phyloP scores from a whole-genome alignment of 2,329 filamentous ascomycete genomes.

The Pseudofabraea citricarpa region DNA sequence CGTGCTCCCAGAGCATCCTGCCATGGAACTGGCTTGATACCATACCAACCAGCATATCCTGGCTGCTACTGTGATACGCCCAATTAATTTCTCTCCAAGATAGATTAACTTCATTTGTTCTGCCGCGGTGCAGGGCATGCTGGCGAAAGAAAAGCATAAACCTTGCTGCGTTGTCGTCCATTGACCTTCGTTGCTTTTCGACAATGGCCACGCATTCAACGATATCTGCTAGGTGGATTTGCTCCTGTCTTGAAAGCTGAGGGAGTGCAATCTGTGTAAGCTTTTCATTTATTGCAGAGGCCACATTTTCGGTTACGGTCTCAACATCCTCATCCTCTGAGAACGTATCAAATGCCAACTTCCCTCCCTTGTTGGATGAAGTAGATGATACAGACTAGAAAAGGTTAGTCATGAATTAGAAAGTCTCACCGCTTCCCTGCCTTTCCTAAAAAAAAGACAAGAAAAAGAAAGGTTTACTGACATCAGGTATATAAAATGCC shows the following conservation, averaged over 20 bases:
- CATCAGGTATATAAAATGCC: conserved; percentile 46
- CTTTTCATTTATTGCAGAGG: conserved; percentile 67
- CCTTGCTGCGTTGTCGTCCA: conserved; percentile 84
- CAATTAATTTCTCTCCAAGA: conserved; percentile 77
- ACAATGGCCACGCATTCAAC: conserved; percentile 80
- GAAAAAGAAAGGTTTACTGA: conserved; percentile 12
- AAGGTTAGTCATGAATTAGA: conserved; percentile 6
- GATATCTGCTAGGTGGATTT: conserved; percentile 80
- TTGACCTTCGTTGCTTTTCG: conserved; percentile 79
- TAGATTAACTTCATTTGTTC: conserved; percentile 60
- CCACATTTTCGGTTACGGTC: conserved; percentile 66
- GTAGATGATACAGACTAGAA: conserved; percentile 14
- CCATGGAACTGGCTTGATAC: conserved; percentile 76
- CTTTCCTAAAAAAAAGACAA: no score
- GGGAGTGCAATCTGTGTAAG: conserved; percentile 71
- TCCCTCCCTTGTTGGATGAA: conserved; percentile 12
- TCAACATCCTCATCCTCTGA: conserved; percentile 51
- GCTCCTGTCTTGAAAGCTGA: conserved; percentile 77
- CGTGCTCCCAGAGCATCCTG: conserved; percentile 78
- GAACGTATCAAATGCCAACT: conserved; percentile 45
- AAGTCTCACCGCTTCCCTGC: no score
- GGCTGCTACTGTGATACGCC: conserved; percentile 79
- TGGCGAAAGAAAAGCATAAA: conserved; percentile 87
- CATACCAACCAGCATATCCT: conserved; percentile 85
- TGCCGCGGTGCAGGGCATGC: conserved; percentile 64